Conservation (phyloP, 768 basidiomycete species). For the Boletus rex-veris region DNA sequence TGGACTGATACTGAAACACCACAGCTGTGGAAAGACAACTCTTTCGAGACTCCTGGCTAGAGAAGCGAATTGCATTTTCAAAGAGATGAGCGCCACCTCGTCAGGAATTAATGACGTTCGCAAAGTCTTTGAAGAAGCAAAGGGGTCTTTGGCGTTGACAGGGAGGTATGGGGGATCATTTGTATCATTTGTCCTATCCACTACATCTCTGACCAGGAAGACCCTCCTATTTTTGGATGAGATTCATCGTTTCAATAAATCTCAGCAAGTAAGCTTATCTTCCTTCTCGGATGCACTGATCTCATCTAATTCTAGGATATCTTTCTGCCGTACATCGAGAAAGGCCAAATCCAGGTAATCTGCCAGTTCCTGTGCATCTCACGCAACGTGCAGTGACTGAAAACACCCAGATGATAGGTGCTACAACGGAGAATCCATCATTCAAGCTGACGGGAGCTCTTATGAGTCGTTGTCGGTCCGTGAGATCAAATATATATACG, state of each 20-base stretch:
- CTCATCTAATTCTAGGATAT: slow-evolving; percentile 49
- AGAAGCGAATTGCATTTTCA: slow-evolving; percentile 57
- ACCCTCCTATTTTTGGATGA: slow-evolving; percentile 83
- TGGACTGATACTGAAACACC: not conserved
- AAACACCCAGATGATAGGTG: slow-evolving; percentile 58
- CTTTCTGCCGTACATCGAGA: slow-evolving; percentile 79
- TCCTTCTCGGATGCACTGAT: not conserved
- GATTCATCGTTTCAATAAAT: slow-evolving; percentile 74
- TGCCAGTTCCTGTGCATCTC: not conserved
- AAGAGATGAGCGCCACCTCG: slow-evolving; percentile 74
- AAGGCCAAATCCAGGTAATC: slow-evolving; percentile 63
- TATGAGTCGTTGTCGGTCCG: slow-evolving; percentile 72
- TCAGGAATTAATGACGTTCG: slow-evolving; percentile 68
- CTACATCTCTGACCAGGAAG: slow-evolving; percentile 38
- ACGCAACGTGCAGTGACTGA: not conserved
- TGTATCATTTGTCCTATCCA: not conserved
- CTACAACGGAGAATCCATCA: slow-evolving; percentile 88
- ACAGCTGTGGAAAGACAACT: slow-evolving; percentile 71
- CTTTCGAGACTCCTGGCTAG: slow-evolving; percentile 68
- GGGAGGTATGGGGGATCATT: slow-evolving; percentile 45
- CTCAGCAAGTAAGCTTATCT: slow-evolving; percentile 51
- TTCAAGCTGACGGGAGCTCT: slow-evolving; percentile 76
- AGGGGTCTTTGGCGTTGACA: slow-evolving; percentile 55
- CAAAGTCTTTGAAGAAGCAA: slow-evolving; percentile 74
- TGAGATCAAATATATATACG: slow-evolving; percentile 1